Evolutionary conservation across 768 basidiomycete species (phyloP).

Genomic region (Hemileccinum impolitum): DNA sequence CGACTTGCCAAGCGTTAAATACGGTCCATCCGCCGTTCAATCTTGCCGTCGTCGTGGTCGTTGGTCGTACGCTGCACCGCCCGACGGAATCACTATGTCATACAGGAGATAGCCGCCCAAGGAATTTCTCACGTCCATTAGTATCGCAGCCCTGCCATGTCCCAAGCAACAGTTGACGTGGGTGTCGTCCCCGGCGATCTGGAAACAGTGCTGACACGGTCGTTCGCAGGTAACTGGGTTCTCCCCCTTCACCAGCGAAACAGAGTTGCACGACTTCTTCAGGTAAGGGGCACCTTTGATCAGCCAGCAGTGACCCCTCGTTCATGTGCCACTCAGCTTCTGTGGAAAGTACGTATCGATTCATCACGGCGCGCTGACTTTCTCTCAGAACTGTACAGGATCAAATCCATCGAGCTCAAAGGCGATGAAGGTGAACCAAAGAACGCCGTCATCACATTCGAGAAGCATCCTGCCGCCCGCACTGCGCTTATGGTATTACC

Average conservation of each 20-base stretch:
- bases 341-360: conserved; percentile 67
- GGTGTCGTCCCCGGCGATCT: conserved; percentile 8
- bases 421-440: conserved; percentile 35
- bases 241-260: conserved; percentile 58
- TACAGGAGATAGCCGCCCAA: background rate
- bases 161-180: conserved; percentile 35
- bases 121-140: conserved; percentile 8
- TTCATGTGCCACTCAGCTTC: conserved; percentile 48
- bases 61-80: conserved; percentile 13
- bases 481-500: conserved; percentile 74
- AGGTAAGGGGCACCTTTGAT: conserved; percentile 44
- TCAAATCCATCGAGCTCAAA: conserved; percentile 60
- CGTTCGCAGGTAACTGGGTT: conserved; percentile 64
- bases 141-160: no score
- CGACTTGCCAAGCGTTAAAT: background rate
- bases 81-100: conserved; percentile 11
- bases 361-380: background rate
- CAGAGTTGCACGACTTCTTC: conserved; percentile 77
- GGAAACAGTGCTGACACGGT: background rate
- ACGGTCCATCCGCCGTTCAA: conserved; percentile 3
- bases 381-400: conserved; percentile 39
- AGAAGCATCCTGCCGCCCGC: conserved; percentile 78
- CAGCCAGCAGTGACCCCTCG: background rate
- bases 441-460: conserved; percentile 75
- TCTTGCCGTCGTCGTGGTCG: conserved; percentile 8